phyloP scores from a whole-genome alignment of 2,329 filamentous ascomycete species.

The Fusarium torreyae region DNA sequence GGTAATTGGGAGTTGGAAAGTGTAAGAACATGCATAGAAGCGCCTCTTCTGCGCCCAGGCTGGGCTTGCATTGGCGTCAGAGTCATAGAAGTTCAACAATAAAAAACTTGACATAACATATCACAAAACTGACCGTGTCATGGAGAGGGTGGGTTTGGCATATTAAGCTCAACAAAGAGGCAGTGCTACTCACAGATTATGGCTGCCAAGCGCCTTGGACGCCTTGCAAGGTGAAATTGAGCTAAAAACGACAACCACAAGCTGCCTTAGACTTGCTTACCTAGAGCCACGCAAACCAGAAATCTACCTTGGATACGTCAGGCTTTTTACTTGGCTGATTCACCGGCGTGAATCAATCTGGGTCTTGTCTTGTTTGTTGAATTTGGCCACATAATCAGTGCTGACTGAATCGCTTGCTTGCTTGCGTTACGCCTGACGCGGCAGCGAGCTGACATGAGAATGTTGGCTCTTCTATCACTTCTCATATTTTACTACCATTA shows the following conservation, averaged over 20 bases:
- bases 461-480: conserved; percentile 1
- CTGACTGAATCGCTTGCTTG: conserved; percentile 2
- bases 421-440: conserved; percentile 5
- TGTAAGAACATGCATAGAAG: conserved; percentile 2
- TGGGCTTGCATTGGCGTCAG: not conserved
- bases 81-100: not conserved
- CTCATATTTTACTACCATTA: not conserved
- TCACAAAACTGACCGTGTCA: conserved; percentile 1
- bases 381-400: not conserved
- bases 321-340: not conserved
- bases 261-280: not conserved
- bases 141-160: not conserved
- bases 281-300: conserved; percentile 2
- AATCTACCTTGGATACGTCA: not conserved
- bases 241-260: conserved; percentile 1
- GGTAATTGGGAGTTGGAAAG: conserved; percentile 12
- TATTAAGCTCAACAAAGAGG: not conserved
- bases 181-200: conserved; percentile 6
- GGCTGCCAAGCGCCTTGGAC: not conserved
- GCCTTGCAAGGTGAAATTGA: conserved; percentile 7
- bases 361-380: not conserved
- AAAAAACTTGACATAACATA: conserved; percentile 7
- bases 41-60: not conserved
- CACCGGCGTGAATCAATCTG: not conserved
- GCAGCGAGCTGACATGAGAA: conserved; percentile 4